Evolutionary conservation across 2,329 filamentous ascomycete species (phyloP).

Genomic region (Ophiostoma sp.): DNA sequence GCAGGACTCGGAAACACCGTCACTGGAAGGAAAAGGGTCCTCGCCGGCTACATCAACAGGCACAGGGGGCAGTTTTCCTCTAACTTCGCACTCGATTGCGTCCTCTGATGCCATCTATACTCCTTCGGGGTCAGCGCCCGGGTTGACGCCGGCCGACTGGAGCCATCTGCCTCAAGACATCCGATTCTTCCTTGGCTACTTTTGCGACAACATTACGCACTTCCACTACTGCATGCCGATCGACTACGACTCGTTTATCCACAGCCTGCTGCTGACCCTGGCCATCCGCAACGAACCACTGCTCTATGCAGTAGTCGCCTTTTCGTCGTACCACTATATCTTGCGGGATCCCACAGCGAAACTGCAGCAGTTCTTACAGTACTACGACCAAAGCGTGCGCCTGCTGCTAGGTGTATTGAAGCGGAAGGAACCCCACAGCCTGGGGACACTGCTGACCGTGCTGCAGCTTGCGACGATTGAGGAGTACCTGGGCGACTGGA

Average conservation of each 20-base stretch:
- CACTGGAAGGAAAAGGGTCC: conserved; percentile 46
- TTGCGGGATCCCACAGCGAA: conserved; percentile 64
- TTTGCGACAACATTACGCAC: conserved; percentile 67
- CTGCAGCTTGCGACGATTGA: conserved; percentile 90
- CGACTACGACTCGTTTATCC: conserved; percentile 68
- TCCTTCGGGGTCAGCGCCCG: conserved; percentile 24
- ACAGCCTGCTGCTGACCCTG: conserved; percentile 61
- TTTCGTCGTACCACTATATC: conserved; percentile 80
- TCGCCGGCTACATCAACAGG: conserved; percentile 50
- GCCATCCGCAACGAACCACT: conserved; percentile 72
- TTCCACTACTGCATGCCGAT: conserved; percentile 76
- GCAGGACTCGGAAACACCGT: conserved; percentile 50
- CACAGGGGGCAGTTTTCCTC: conserved; percentile 36
- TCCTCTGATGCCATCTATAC: conserved; percentile 7
- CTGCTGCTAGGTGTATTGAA: conserved; percentile 67
- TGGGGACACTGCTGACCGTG: conserved; percentile 77
- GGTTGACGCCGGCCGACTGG: conserved; percentile 41
- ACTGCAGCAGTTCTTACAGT: conserved; percentile 75
- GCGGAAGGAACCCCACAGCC: conserved; percentile 58
- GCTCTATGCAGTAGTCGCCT: conserved; percentile 80
- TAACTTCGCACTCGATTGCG: conserved; percentile 29
- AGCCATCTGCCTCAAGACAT: conserved; percentile 61
- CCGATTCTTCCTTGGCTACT: conserved; percentile 73
- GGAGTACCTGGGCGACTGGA: conserved; percentile 95
- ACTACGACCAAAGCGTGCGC: conserved; percentile 84